Conservation (phyloP, 2,329 filamentous ascomycete genomes). For the Epichloe baconii region DNA sequence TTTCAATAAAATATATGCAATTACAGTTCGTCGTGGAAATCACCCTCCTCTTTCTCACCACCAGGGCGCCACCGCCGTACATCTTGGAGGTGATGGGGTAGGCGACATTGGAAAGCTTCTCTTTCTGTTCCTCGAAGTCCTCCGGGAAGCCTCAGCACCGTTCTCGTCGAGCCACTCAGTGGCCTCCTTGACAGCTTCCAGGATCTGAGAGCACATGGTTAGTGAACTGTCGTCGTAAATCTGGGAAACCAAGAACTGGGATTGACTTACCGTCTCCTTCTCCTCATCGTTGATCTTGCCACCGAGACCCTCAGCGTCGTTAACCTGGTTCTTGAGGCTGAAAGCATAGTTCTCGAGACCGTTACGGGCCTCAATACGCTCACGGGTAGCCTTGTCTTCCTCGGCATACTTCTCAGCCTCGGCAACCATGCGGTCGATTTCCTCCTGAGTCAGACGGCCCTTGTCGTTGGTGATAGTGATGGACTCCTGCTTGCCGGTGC, state of each 20-base stretch:
- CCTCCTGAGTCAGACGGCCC: constrained; percentile 88
- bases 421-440: constrained; percentile 98
- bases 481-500: constrained; percentile 90
- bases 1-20: constrained; percentile 19
- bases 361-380: constrained; percentile 94
- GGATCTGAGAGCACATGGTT: constrained; percentile 42
- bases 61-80: constrained; percentile 55
- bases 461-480: constrained; percentile 99
- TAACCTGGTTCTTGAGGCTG: constrained; percentile 97
- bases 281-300: constrained; percentile 98
- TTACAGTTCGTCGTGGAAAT: constrained; percentile 71
- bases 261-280: constrained; percentile 68
- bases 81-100: constrained; percentile 99
- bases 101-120: constrained; percentile 92
- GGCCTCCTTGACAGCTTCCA: constrained; percentile 94
- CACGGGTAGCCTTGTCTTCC: constrained; percentile 95
- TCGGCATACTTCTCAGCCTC: constrained; percentile 98
- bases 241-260: constrained; percentile 2
- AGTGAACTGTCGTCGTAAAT: constrained; percentile 15
- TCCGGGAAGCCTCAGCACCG: constrained; percentile 70
- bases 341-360: constrained; percentile 98
- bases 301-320: constrained; percentile 90
- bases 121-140: constrained; percentile 99
- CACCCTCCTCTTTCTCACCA: constrained; percentile 55
- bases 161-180: constrained; percentile 97